Evolutionary conservation across 129 eudicot genomes (phyloP), one percentile per base, ranked within the genome.

Genomic region (Flaveria brownii): DNA sequence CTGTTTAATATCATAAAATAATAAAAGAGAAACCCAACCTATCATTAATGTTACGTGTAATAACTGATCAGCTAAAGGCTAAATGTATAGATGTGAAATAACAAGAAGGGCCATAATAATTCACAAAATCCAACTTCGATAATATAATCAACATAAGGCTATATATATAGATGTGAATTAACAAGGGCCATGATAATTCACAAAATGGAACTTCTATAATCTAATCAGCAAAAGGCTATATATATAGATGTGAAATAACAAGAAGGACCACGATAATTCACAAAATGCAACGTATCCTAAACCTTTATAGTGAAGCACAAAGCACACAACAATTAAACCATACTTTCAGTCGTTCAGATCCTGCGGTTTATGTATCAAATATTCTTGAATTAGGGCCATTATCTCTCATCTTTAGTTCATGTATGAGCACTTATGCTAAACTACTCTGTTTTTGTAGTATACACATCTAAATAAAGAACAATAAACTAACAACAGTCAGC

Each of bases 31-130:
- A 65, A 33, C 13, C 15, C 45, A 15, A 30, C 26, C 26, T 10
- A 17, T 17, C 30, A 51, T 54, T 10, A 36, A n/a, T n/a, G 50
- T 54, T 52, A 72, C 52, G 77, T 50, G 17, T 54, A 36, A 72
- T 36, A 72, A 20, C 66, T 54, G 5, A 30, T 30, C 41, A 36
- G 41, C 41, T 5, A 36, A 36, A 36, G 41, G 41, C 8, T 5
- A 36, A 36, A 36, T 36, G 7, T 36, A 36, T 36, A 36, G 41
- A 36, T 36, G 41, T 63, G 42, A 4, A 14, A 14, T 63, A 28
- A 26, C 68, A 62, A 26, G 4, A 39, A 66, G 16, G 51, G 13
- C 71, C 71, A 66, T 36, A 7, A 39, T 39, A 17, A 39, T 36
- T 39, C 26, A 66, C 71, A 66, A 39, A 66, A 36, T 36, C 1